These are phyloP conservation scores for Ogataea thermomethanolica DNA, from an alignment of 805 yeast genomes.

Conservation along the genomic window DNA sequence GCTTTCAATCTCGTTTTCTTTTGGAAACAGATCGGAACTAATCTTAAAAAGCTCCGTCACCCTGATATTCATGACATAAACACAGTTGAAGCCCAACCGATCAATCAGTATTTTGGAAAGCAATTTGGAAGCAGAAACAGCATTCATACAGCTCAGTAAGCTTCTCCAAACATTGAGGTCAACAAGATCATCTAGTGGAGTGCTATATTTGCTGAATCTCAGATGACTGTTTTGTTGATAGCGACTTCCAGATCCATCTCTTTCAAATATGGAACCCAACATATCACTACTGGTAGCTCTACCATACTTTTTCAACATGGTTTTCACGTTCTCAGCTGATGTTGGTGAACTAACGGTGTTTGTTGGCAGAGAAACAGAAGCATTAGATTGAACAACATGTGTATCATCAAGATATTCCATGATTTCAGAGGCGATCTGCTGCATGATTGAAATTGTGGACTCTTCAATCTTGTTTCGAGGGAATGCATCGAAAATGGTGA, in stretches of 20 bases:
- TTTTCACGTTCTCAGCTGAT: conserved; percentile 11
- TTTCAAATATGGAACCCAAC: conserved; percentile 47
- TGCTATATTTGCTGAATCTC: conserved; percentile 36
- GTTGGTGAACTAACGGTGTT: conserved; percentile 5
- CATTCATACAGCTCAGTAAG: conserved; percentile 36
- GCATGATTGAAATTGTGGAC: conserved; percentile 35
- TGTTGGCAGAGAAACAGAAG: not conserved
- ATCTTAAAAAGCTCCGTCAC: conserved; percentile 45
- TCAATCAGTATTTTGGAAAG: conserved; percentile 38
- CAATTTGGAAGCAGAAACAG: conserved; percentile 41
- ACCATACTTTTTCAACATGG: conserved; percentile 42
- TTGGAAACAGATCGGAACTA: conserved; percentile 42
- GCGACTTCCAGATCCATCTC: conserved; percentile 64
- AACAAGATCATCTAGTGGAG: conserved; percentile 26
- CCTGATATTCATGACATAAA: conserved; percentile 49
- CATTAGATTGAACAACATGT: conserved; percentile 20
- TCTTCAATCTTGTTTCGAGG: conserved; percentile 38
- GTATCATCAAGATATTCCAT: conserved; percentile 38
- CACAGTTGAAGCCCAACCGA: conserved; percentile 39
- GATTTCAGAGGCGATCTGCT: conserved; percentile 39
- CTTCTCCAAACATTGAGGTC: conserved; percentile 36
- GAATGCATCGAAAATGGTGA: conserved; percentile 54
- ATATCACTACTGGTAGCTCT: conserved; percentile 49
- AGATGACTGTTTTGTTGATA: conserved; percentile 48
- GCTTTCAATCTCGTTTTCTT: conserved; percentile 40